A percentile compares a stretch with the other conserved stretches of the same genome.
phyloP scores from a whole-genome alignment of 2,329 filamentous ascomycete species.

The Hypomyces perniciosus region DNA sequence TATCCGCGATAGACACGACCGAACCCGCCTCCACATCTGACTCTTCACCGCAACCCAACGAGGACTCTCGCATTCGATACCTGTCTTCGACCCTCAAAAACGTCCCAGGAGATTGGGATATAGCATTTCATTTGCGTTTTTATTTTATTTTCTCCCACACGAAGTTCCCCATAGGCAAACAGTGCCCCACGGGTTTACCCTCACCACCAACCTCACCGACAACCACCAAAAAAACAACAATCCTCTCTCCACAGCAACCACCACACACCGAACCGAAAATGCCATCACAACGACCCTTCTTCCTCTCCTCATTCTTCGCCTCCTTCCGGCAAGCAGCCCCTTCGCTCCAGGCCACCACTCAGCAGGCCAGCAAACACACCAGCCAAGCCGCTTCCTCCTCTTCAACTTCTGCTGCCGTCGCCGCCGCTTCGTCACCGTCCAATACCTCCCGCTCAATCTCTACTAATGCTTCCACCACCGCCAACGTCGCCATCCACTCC shows the following conservation, averaged over 20 bases:
- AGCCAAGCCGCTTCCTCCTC: conserved; percentile 22
- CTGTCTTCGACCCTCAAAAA: not conserved
- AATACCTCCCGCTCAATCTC: conserved; percentile 19
- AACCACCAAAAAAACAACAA: not conserved
- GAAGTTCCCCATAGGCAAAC: not conserved
- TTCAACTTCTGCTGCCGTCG: conserved; percentile 22
- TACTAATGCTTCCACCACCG: conserved; percentile 20
- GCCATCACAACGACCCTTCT: conserved; percentile 50
- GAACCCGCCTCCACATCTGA: not conserved
- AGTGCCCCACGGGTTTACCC: too few species aligned
- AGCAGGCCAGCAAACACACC: conserved; percentile 32
- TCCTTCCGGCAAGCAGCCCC: conserved; percentile 46
- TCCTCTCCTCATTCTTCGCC: conserved; percentile 51
- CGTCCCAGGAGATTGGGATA: too few species aligned
- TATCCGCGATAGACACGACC: conserved; percentile 3
- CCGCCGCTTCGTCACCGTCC: conserved; percentile 19
- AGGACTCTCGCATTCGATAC: conserved; percentile 2
- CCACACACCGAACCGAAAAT: conserved; percentile 24
- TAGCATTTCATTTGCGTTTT: too few species aligned
- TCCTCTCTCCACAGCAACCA: not conserved
- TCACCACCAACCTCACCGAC: not conserved
- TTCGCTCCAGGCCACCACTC: conserved; percentile 26
- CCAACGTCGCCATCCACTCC: conserved; percentile 25
- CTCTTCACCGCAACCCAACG: conserved; percentile 11
- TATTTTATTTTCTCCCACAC: too few species aligned